Percentiles rank a stretch among this genome's conserved stretches.
These are phyloP conservation scores for Purshia tridentata DNA, from an alignment of 306 rosid genomes.

Conservation along the genomic window DNA sequence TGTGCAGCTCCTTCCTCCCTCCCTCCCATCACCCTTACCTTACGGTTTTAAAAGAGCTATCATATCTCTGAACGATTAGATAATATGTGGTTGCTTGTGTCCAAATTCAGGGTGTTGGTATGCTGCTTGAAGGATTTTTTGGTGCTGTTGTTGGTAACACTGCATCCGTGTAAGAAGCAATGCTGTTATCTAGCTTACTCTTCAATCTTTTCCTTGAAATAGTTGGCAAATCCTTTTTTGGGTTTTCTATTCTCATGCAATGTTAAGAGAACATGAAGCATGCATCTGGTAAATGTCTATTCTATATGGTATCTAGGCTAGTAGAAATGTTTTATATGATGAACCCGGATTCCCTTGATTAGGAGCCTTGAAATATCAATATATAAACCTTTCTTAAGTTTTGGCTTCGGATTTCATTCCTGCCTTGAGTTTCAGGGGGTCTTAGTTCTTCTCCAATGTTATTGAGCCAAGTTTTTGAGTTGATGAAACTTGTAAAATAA, in stretches of 20 bases:
- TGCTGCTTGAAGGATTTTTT: conserved; percentile 82
- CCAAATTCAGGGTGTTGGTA: conserved; percentile 67
- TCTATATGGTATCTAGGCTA: background rate
- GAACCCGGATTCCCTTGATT: too few species aligned
- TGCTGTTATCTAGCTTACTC: background rate
- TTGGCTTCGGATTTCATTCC: too few species aligned
- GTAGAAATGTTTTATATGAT: too few species aligned
- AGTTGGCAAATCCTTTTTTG: background rate
- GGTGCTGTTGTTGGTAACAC: conserved; percentile 76
- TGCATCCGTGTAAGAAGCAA: conserved; percentile 80
- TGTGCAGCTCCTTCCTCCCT: background rate
- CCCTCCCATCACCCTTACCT: background rate
- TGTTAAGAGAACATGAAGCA: background rate
- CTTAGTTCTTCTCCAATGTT: too few species aligned
- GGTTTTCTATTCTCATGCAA: background rate
- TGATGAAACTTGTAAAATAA: background rate
- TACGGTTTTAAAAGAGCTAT: conserved; percentile 15
- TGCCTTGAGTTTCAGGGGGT: too few species aligned
- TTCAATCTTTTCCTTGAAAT: conserved; percentile 1
- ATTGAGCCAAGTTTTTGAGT: background rate
- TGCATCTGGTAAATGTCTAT: background rate
- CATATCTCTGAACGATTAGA: conserved; percentile 5
- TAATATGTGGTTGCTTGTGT: conserved; percentile 17
- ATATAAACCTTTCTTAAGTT: too few species aligned
- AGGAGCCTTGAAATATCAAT: too few species aligned